Evolutionary conservation across 2,329 filamentous ascomycete genomes (phyloP).

Genomic region (Purpureocillium lavendulum): DNA sequence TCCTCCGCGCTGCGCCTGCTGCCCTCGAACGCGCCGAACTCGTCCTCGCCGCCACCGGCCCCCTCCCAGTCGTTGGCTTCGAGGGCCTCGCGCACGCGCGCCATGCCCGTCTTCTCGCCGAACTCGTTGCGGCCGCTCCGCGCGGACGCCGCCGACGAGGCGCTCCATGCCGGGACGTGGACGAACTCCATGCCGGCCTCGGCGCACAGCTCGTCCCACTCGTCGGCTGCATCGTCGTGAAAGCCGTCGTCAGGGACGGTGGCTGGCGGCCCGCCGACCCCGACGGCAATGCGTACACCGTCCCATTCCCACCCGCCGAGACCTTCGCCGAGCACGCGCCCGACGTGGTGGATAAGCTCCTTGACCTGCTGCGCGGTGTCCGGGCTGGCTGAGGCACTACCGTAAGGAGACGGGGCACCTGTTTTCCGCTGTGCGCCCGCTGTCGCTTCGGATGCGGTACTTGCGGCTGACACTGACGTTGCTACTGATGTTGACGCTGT

Average conservation of each 20-base stretch:
- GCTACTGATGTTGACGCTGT: too few relatives aligned
- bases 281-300: constrained; percentile 52
- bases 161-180: constrained; percentile 18
- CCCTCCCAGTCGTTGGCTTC: constrained; percentile 58
- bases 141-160: constrained; percentile 23
- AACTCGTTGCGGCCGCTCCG: constrained; percentile 44
- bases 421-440: too few relatives aligned
- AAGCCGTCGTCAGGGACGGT: too few relatives aligned
- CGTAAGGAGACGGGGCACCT: too few relatives aligned
- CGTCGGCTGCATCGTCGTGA: constrained; percentile 33
- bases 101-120: constrained; percentile 52
- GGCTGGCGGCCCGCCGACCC: constrained; percentile 32
- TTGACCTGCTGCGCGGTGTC: constrained; percentile 14
- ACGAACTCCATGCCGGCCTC: constrained; percentile 56
- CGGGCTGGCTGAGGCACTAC: too few relatives aligned
- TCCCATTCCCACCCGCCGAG: constrained; percentile 57
- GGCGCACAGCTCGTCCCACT: constrained; percentile 54
- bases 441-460: too few relatives aligned
- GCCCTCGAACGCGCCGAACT: constrained; percentile 26
- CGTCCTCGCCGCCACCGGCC: constrained; percentile 6
- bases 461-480: too few relatives aligned
- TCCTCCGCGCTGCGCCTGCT: constrained; percentile 22
- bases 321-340: constrained; percentile 45
- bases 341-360: constrained; percentile 42
- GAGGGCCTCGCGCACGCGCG: constrained; percentile 51